Conservation (phyloP, 371 early-diverging fungal species). For the Zancudomyces culisetae region DNA sequence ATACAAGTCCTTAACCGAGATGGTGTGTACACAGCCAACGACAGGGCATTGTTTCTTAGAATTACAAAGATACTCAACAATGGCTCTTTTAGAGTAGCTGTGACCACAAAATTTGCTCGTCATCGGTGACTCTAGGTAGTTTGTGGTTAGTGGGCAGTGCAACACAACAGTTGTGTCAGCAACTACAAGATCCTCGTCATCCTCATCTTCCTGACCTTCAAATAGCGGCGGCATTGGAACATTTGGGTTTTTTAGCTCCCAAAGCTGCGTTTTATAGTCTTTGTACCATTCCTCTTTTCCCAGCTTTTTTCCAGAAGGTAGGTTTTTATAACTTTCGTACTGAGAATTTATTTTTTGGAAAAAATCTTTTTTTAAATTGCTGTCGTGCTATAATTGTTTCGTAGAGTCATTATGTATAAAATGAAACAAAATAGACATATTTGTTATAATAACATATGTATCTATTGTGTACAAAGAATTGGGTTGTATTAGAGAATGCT, state of each 20-base stretch:
- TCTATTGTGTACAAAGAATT: not conserved
- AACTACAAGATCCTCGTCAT: not conserved
- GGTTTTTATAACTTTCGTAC: not conserved
- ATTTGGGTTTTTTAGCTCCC: not conserved
- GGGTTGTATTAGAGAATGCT: too few relatives aligned
- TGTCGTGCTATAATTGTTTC: not conserved
- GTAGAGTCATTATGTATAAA: not conserved
- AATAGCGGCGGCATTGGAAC: slow-evolving; percentile 2
- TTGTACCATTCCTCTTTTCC: slow-evolving; percentile 1
- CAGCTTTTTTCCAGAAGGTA: not conserved
- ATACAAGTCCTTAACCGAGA: not conserved
- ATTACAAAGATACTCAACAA: not conserved
- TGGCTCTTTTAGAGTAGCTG: slow-evolving; percentile 1
- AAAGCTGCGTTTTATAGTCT: slow-evolving; percentile 2
- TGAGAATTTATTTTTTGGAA: not conserved
- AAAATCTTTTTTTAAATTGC: not conserved
- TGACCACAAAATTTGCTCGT: slow-evolving; percentile 3
- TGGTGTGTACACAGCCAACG: not conserved
- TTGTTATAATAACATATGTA: not conserved
- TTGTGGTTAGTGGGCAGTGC: slow-evolving; percentile 2
- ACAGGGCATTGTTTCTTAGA: slow-evolving; percentile 1
- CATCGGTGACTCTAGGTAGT: slow-evolving; percentile 1
- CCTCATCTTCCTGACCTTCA: not conserved
- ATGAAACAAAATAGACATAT: not conserved
- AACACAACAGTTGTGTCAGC: not conserved